Evolutionary conservation across 257 asterid species (phyloP), one percentile per base, ranked within the genome.

Genomic region (Forsythia viridissima): DNA sequence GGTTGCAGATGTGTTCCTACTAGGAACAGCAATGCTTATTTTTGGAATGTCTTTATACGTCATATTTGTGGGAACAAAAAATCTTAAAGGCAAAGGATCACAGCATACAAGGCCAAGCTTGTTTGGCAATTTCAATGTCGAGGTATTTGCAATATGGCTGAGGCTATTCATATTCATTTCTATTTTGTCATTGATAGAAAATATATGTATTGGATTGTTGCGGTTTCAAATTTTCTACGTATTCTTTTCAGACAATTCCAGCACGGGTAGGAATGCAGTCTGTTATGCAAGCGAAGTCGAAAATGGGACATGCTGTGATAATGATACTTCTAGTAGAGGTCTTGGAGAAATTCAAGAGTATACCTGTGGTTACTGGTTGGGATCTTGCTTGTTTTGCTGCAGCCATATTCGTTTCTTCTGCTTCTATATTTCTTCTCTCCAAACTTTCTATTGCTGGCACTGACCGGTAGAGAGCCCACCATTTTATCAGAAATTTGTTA

Each of bases 361-460:
- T 91, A 68, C 91, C 93, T 13, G 79, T 91, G 72, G 86, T 78
- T 37, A 90, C 80, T 63, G 89, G 92, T 13, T 34, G 85, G 30
- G 98, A 94, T 84, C 96, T 94, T 43, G 97, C 96, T 24, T 94
- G 89, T 80, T 92, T 92, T 11, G 97, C 97, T 4, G 97, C 87
- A 20, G 87, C 91, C 43, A 79, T 94, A 3, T 90, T 94, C 73
- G 44, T 88, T 40, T 91, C 92, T 16, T 90, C 98, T 9, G 90
- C 92, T 76, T 84, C 92, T n/a, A 81, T 89, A 12, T 88, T 90
- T 80, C 37, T 92, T 43, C 96, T 94, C 72, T 90, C 97, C n/a
- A 90, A 79, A 81, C 87, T 90, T 68, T 78, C 84, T 7, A 71
- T 69, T 51, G 70, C 71, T n/a, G 74, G 51, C 18, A 75, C 43